Percentiles rank a stretch among this genome's conserved stretches.
Evolutionary conservation across 1,284 basidiomycete species (phyloP).

Genomic region (Boletus mariae): DNA sequence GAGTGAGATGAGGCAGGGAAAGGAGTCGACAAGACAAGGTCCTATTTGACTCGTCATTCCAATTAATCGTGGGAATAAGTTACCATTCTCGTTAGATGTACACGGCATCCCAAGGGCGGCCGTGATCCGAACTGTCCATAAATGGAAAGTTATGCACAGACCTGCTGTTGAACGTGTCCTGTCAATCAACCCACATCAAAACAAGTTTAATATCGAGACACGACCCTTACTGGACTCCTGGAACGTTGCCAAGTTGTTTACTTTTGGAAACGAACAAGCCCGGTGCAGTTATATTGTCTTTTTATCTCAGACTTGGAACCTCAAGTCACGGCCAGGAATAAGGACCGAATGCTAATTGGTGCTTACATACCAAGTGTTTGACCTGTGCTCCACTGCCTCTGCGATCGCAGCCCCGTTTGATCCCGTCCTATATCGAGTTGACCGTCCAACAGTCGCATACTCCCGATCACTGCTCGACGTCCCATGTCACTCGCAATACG

Average conservation of each 20-base stretch:
- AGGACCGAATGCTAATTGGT: background rate
- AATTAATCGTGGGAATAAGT: constrained; percentile 20
- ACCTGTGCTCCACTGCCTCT: background rate
- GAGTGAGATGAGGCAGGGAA: constrained; percentile 13
- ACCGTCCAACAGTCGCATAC: background rate
- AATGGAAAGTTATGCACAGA: background rate
- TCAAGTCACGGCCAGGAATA: background rate
- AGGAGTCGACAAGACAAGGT: constrained; percentile 14
- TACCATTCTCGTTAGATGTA: background rate
- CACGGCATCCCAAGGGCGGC: background rate
- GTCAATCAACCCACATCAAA: background rate
- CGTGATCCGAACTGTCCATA: background rate
- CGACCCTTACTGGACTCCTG: background rate
- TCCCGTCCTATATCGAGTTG: background rate
- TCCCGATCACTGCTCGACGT: background rate
- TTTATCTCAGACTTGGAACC: no score
- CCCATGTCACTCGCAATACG: background rate
- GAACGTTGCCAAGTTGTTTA: background rate
- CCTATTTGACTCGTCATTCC: constrained; percentile 8
- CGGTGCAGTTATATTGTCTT: no score
- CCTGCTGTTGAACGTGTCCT: background rate
- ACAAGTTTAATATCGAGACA: background rate
- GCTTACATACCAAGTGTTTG: background rate
- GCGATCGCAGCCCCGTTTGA: background rate
- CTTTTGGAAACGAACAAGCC: background rate